Conservation (phyloP, 371 early-diverging fungal species). For the Rhizomucor pusillus region DNA sequence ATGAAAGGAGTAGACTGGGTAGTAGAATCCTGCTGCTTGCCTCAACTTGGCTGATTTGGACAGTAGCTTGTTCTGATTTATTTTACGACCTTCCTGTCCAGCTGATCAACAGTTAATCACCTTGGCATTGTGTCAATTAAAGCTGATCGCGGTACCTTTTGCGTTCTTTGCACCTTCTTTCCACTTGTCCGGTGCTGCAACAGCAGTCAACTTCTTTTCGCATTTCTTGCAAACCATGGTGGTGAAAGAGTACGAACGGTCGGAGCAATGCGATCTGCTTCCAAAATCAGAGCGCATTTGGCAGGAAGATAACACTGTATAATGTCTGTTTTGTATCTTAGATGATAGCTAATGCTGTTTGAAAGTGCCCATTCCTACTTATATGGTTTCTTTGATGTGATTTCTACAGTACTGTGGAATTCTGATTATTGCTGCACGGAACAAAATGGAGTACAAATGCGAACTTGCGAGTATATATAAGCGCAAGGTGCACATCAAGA, state of each 20-base stretch:
- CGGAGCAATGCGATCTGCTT: too few species aligned
- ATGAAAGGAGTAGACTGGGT: background rate
- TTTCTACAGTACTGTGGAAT: too few species aligned
- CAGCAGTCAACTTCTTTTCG: conserved; percentile 66
- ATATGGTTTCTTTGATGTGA: too few species aligned
- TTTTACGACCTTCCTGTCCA: conserved; percentile 53
- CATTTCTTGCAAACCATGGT: conserved; percentile 66
- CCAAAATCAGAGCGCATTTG: too few species aligned
- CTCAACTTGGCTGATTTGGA: conserved; percentile 57
- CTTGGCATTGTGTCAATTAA: background rate
- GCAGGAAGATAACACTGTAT: too few species aligned
- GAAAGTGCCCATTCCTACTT: too few species aligned
- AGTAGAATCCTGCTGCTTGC: conserved; percentile 18
- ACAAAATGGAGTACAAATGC: too few species aligned
- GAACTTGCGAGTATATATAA: too few species aligned
- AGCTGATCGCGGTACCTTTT: conserved; percentile 24
- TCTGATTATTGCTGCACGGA: too few species aligned
- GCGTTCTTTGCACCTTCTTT: conserved; percentile 67
- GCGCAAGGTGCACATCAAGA: too few species aligned
- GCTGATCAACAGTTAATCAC: conserved; percentile 15
- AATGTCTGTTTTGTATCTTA: too few species aligned
- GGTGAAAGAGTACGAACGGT: background rate
- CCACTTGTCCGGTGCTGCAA: conserved; percentile 69
- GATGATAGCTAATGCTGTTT: too few species aligned
- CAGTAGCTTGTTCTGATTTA: conserved; percentile 70